Base-by-base conservation (phyloP, 2,329 filamentous ascomycete species). In the Colletotrichum sansevieriae region DNA sequence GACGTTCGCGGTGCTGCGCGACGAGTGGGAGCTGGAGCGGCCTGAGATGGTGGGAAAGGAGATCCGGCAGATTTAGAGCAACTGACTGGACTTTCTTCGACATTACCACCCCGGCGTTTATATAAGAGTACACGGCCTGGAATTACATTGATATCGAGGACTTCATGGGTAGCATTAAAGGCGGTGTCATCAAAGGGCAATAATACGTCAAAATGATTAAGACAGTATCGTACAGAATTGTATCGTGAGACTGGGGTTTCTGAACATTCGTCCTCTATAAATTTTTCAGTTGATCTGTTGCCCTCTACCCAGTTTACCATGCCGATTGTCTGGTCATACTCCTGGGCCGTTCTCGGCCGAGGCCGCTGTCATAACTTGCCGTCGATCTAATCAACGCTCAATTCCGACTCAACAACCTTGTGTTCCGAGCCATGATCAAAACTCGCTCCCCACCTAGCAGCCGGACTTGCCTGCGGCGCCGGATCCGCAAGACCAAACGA, bases 11-110 rank as follows among this genome's bases (percentile, higher is more conserved):
- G 90, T 95, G 6, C 83, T 99, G 70, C 85, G 96, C 68, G 96
- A 99, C 75, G 96, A 99, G 79, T 94, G 94, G 91, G 96, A 99
- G 79, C 88, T 93, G 5, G 94, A 98, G 76, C 84, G 95, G 72
- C 96, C 96, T 0, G 95, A 97, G 74, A 91, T 96, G 87, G 90
- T 88, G 68, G 96, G 94, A 57, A 95, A 95, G 80, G 93, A 97
- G 72, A 91, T 95, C 56, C 90, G 90, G 76, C 93, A 96, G 80
- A 94, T 97, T 76, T 96, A 87, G 72, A 11, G 54, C n/a, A 9
- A 20, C 18, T 59, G 52, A 81, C 4, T 39, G 39, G 25, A 37
- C n/a, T 11, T 35, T 57, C 55, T 63, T 54, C 10, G 29, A 39
- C 20, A 54, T 41, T 33, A 18, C 22, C 33, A 61, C 33, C 8